Evolutionary conservation across 352 stramenopile species (phyloP), one percentile per base, ranked within the genome.

Genomic region (Globisporangium nagaii): DNA sequence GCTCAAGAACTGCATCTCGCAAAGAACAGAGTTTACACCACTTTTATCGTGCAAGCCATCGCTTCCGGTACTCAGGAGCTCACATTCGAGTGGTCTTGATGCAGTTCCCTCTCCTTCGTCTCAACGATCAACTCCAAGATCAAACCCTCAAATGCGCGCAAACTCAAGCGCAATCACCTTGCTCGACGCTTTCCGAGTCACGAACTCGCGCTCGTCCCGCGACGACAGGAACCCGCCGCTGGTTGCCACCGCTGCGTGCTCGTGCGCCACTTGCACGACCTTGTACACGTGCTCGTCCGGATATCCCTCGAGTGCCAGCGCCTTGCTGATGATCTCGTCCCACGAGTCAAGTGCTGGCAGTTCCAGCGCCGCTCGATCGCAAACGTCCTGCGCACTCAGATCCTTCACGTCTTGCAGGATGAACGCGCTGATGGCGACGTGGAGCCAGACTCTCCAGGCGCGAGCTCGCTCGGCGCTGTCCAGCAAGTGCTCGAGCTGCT

Each of bases 271-370:
- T 19, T 86, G 74, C 39, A 88, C 74, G 31, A 88, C 48, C 55
- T 88, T 88, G 65, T 83, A 86, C 10, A 84, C 68, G 47, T 88
- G 77, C 47, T 82, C 73, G 28, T 88, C 77, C 0, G 70, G 68
- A 48, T 73, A 69, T 3, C 47, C 68, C 4, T 67, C 45, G 0
- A 84, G 35, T 1, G 55, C 64, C 19, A 85, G 61, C 2, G 62
- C 63, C 11, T 59, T 46, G 1, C 54, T 58, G 32, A 79, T 53
- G 19, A 86, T 65, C 30, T 74, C 45, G 1, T 64, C 24, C 77
- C 77, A 88, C n/a, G 63, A 60, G 0, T 62, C 50, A 19, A 87
- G 46, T 13, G 44, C 40, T 24, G 44, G 12, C 1, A 80, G 45
- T 4, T 71, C 48, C 8, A 45, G 20, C 28, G 61, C 15, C 3